Evolutionary conservation across 2,329 filamentous ascomycete species (phyloP).

Genomic region (Aspergillus phoenicis): DNA sequence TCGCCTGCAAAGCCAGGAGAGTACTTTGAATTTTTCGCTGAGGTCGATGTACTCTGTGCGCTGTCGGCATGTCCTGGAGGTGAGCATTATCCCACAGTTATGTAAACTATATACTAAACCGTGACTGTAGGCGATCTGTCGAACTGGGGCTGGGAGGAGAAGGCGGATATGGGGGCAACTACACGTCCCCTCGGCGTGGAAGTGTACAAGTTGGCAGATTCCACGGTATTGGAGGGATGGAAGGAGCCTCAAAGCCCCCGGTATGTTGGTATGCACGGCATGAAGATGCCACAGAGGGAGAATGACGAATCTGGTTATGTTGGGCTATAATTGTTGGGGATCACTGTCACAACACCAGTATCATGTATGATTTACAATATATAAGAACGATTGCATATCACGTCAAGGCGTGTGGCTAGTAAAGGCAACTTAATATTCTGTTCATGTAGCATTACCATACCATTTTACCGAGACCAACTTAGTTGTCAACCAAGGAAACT

Average conservation of each 20-base stretch:
- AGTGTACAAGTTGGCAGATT: constrained; percentile 65
- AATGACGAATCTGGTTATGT: constrained; percentile 29
- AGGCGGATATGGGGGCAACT: constrained; percentile 61
- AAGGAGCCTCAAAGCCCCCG: constrained; percentile 59
- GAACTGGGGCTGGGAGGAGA: constrained; percentile 75
- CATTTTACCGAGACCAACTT: too few relatives aligned
- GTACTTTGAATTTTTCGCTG: constrained; percentile 76
- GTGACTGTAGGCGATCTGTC: constrained; percentile 65
- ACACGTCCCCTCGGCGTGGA: constrained; percentile 76
- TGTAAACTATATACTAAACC: constrained; percentile 14
- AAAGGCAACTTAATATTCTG: too few relatives aligned
- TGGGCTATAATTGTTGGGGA: constrained; percentile 23
- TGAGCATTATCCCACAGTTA: constrained; percentile 20
- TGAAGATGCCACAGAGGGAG: constrained; percentile 52
- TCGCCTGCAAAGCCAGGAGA: constrained; percentile 51
- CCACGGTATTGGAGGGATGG: constrained; percentile 62
- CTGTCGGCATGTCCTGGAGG: constrained; percentile 73
- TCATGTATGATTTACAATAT: too few relatives aligned
- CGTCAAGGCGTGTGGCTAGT: too few relatives aligned
- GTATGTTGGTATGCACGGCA: constrained; percentile 69
- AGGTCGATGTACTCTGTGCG: constrained; percentile 71
- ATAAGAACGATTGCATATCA: too few relatives aligned
- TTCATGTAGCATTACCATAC: too few relatives aligned
- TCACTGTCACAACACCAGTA: too few relatives aligned
- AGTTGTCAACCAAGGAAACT: too few relatives aligned